Conservation (phyloP, 2,329 filamentous ascomycete species). For the Colletotrichum orbiculare region DNA sequence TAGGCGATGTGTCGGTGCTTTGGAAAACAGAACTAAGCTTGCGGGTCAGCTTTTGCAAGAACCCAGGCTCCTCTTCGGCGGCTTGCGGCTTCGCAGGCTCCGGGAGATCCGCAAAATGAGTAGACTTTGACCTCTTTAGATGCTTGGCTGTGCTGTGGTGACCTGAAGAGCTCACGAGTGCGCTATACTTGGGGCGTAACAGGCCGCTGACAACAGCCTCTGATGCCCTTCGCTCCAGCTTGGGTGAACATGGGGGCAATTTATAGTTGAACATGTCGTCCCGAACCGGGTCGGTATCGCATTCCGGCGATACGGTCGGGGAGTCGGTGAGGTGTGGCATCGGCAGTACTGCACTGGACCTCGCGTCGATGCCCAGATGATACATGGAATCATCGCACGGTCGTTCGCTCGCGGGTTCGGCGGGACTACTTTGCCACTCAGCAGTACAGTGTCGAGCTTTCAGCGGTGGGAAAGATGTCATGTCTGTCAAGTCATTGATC, state of each 20-base stretch:
- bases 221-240: background rate
- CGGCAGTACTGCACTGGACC: conserved; percentile 30
- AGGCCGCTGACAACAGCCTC: background rate
- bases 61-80: background rate
- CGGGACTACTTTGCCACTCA: conserved; percentile 46
- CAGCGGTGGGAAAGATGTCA: conserved; percentile 49
- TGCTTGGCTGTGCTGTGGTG: background rate
- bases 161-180: background rate
- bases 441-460: conserved; percentile 45
- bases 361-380: conserved; percentile 46
- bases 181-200: background rate
- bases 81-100: background rate
- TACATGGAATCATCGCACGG: conserved; percentile 40
- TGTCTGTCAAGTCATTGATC: conserved; percentile 15
- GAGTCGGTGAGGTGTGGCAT: no score
- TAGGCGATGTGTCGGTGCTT: background rate
- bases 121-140: conserved; percentile 5
- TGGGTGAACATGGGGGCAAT: background rate
- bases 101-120: background rate
- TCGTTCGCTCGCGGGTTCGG: conserved; percentile 10
- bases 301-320: background rate
- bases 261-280: conserved; percentile 27
- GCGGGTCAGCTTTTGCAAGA: conserved; percentile 22
- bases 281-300: conserved; percentile 11
- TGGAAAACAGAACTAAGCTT: conserved; percentile 34